Evolutionary conservation across 1,284 basidiomycete species (phyloP), one percentile per base, ranked within the genome.

Genomic region (Ceratorhiza oryzae-sativae): DNA sequence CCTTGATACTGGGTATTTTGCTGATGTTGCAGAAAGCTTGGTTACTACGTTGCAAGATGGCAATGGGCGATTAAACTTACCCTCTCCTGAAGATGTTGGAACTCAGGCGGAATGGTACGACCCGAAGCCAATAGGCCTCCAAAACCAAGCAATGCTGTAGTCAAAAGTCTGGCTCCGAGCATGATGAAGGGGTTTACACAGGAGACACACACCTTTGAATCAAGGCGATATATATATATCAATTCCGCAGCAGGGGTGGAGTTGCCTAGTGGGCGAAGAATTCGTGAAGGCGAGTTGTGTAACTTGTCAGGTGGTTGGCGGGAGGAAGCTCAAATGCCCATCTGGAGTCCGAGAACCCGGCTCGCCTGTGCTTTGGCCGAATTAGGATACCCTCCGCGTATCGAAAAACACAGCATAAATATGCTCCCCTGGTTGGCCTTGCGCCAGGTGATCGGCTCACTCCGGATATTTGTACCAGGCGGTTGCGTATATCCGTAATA

Each of bases 1-100:
- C 65, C 65, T 46, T 68, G 65, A 34, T 68, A 68, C 41, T 68
- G 65, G 23, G 36, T 68, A 36, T 68, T 68, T 58, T 68, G 65
- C 65, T 68, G 23, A 30, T 41, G 25, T 10, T 12, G 4, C 34
- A 10, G 63, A 39, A 39, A 15, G 15, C 27, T 36, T 9, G 18
- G 18, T 55, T 18, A 27, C 18, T 9, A 39, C 13, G n/a, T 13
- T 39, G 30, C 15, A 8, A 53, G 27, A 53, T 25, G 51, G 13
- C 3, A 53, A 4, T n/a, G n/a, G n/a, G n/a, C n/a, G 23, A 27
- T 15, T 53, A 18, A 5, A 18, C 65, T 68, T 15, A 58, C 65
- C 53, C 65, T 56, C 12, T 58, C 39, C 23, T 68, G 39, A 30
- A 68, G 53, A 30, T 68, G 51, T 20, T 68, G 65, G 53, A 68